Conservation (phyloP, 169 alveolate species). For the Plasmodium malariae region DNA sequence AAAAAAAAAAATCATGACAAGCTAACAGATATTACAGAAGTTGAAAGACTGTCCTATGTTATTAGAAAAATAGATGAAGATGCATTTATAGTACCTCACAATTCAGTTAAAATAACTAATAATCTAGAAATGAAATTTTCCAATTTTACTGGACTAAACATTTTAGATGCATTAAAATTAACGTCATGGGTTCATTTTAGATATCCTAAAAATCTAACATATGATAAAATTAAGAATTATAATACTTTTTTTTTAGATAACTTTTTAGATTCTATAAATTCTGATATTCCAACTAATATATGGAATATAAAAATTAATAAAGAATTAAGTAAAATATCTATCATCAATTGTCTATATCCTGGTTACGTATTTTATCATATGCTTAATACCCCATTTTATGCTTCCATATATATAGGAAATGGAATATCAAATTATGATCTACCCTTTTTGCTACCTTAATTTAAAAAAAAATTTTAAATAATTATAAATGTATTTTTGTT, state of each 20-base stretch:
- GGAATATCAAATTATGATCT: conserved; percentile 50
- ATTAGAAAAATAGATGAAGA: conserved; percentile 49
- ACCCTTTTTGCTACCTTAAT: conserved; percentile 60
- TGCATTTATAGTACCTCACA: conserved; percentile 58
- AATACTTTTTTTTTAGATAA: conserved; percentile 63
- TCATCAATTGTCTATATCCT: conserved; percentile 44
- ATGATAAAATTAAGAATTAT: conserved; percentile 55
- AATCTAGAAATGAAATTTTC: conserved; percentile 64
- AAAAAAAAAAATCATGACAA: conserved; percentile 24
- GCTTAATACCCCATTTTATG: conserved; percentile 66
- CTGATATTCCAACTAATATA: conserved; percentile 46
- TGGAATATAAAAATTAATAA: conserved; percentile 66
- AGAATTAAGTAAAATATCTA: conserved; percentile 56
- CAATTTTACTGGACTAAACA: conserved; percentile 44
- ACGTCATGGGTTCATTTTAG: conserved; percentile 75
- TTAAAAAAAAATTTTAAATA: background rate
- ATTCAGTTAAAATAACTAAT: conserved; percentile 54
- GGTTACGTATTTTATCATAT: conserved; percentile 57
- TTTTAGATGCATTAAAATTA: conserved; percentile 64
- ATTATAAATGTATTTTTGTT: too few relatives aligned
- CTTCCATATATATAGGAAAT: conserved; percentile 61
- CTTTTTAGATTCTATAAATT: conserved; percentile 55
- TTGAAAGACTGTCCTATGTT: conserved; percentile 33
- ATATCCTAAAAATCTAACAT: conserved; percentile 68
- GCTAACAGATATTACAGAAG: conserved; percentile 25